Evolutionary conservation across 257 asterid genomes (phyloP).

Genomic region (Coffea canephora): DNA sequence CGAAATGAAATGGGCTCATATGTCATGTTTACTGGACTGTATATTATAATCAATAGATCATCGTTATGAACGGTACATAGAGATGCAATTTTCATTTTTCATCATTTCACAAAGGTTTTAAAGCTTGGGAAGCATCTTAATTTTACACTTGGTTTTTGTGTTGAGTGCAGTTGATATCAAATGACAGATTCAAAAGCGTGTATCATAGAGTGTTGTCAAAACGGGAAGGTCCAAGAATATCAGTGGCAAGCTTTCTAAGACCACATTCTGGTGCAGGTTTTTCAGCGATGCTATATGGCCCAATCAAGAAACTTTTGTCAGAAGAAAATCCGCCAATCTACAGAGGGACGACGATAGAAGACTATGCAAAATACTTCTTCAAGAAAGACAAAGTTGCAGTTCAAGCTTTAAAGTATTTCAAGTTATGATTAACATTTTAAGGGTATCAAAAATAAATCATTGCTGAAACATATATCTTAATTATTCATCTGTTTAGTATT

Average conservation of each 20-base stretch:
- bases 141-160: too few relatives aligned
- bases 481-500: too few relatives aligned
- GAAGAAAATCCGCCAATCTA: neutral
- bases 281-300: neutral
- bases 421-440: too few relatives aligned
- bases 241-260: neutral
- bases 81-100: too few relatives aligned
- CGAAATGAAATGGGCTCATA: too few relatives aligned
- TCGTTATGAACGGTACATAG: too few relatives aligned
- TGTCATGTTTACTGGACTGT: too few relatives aligned
- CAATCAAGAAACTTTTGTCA: neutral
- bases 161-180: neutral
- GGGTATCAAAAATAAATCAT: too few relatives aligned
- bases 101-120: too few relatives aligned
- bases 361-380: neutral
- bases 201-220: neutral
- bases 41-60: too few relatives aligned
- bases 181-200: neutral
- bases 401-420: neutral
- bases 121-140: too few relatives aligned
- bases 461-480: too few relatives aligned
- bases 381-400: neutral
- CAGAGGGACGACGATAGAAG: neutral
- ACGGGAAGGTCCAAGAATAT: neutral
- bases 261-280: neutral